Conservation (phyloP, 345 rosid species). For the Salix koriyanagi region DNA sequence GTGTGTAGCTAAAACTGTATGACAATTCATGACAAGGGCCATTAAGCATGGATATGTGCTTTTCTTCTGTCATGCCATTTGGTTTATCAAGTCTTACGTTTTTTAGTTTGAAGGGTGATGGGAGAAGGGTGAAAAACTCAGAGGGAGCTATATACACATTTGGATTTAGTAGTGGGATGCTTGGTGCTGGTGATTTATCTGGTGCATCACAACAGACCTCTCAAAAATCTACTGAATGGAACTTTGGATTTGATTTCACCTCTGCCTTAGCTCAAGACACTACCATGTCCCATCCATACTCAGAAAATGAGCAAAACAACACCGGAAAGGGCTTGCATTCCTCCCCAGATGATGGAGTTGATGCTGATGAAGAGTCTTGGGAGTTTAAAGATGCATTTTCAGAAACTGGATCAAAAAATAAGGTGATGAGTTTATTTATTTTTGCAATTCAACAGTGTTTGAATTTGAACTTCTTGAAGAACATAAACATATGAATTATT, state of each 20-base stretch:
- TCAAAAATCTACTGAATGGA: conserved; percentile 34
- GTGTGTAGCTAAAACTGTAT: background rate
- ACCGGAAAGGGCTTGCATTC: conserved; percentile 15
- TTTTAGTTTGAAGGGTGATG: conserved; percentile 28
- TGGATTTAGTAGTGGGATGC: conserved; percentile 19
- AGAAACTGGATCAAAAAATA: conserved; percentile 33
- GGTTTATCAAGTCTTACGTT: conserved; percentile 19
- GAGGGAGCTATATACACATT: conserved; percentile 8
- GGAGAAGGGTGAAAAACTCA: conserved; percentile 15
- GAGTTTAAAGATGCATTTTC: conserved; percentile 42
- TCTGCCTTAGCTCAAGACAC: conserved; percentile 18
- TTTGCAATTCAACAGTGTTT: background rate
- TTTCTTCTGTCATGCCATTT: conserved; percentile 7
- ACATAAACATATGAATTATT: background rate
- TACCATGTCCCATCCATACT: conserved; percentile 7
- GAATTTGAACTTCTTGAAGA: conserved; percentile 4
- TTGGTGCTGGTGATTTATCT: conserved; percentile 16
- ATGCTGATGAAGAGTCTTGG: conserved; percentile 40
- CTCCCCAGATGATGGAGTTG: conserved; percentile 19
- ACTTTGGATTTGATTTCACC: conserved; percentile 30
- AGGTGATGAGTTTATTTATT: conserved; percentile 35
- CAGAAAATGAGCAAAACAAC: conserved; percentile 21
- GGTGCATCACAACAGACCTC: conserved; percentile 20
- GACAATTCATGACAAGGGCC: background rate
- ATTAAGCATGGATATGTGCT: background rate